Evolutionary conservation across 768 basidiomycete genomes (phyloP).

Genomic region (Serendipita sp.): DNA sequence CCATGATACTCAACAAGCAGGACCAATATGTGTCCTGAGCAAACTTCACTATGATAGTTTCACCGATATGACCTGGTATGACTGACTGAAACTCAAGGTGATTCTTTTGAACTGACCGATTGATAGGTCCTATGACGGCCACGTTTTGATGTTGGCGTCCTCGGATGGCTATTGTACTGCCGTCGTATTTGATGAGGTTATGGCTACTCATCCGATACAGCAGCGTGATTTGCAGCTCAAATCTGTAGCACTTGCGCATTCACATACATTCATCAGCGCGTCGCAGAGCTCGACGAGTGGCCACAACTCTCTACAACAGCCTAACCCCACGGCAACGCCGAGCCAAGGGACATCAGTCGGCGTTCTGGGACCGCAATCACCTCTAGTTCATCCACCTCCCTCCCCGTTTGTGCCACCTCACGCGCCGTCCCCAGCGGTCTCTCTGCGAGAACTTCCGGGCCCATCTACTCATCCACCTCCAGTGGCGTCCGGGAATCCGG

Average conservation of each 20-base stretch:
- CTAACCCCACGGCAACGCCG: constrained; percentile 8
- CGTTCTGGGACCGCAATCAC: constrained; percentile 16
- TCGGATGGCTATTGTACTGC: constrained; percentile 97
- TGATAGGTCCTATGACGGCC: constrained; percentile 86
- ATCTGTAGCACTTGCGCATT: constrained; percentile 77
- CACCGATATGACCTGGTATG: constrained; percentile 86
- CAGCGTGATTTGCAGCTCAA: constrained; percentile 83
- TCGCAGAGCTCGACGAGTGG: too few relatives aligned
- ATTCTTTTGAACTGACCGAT: background rate
- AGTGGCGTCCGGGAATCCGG: background rate
- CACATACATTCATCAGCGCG: constrained; percentile 39
- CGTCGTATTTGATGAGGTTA: constrained; percentile 85
- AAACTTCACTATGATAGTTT: constrained; percentile 97
- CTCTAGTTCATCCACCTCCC: constrained; percentile 16
- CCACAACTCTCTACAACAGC: too few relatives aligned
- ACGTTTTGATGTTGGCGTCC: constrained; percentile 78
- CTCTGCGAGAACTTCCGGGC: background rate
- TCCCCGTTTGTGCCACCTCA: constrained; percentile 21
- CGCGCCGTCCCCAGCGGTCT: constrained; percentile 18
- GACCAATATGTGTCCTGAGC: constrained; percentile 79
- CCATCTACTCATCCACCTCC: background rate
- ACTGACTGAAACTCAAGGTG: constrained; percentile 6
- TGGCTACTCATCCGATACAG: constrained; percentile 76
- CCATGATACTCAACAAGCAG: constrained; percentile 93
- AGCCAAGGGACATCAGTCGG: constrained; percentile 13